Base-by-base conservation (phyloP, 2,329 filamentous ascomycete species). In the Pseudogymnoascus sp. region DNA sequence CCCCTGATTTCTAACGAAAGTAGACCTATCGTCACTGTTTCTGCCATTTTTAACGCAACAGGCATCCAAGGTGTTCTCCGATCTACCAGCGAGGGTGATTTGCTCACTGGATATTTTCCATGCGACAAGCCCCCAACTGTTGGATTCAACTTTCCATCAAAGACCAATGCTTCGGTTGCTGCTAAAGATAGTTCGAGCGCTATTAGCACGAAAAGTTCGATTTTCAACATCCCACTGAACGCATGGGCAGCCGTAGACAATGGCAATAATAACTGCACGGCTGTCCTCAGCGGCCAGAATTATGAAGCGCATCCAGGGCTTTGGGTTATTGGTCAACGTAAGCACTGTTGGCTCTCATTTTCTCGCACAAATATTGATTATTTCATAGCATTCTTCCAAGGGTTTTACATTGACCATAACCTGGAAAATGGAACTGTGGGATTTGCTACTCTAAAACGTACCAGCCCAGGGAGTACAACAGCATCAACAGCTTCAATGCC, bases 41-140 rank as follows among this genome's bases (percentile, higher is more conserved):
- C 11, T 46, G 42, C 18, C 5, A 46, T 46, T 46, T 46, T 46
- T 14, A 46, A 46, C 5, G 42, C 42, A 14, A 46, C 42, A 6
- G 42, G 42, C 5, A 46, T 46, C 18, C 42, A 46, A 7, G 18
- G 42, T 7, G 42, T 46, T 46, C 42, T 46, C 14, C 42, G 42
- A 23, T 46, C 42, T 12, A 46, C 42, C 18, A 23, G 4, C 12
- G 42, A 46, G 10, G 42, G 42, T 3, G 42, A 46, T 46, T 46
- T 61, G 14, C 62, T 66, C 5, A 40, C 31, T 21, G 64, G 64
- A 1, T 67, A 66, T 18, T 66, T 62, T 59, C 62, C 63, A 12
- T 66, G 64, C 21, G 53, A 23, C 12, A 62, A 53, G n/a, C 62
- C 59, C 7, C 66, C 60, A 8, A 59, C 36, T n/a, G 31, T 64